These are phyloP conservation scores for Debaryomyces hansenii DNA, from an alignment of 805 yeast genomes.

Conservation along the genomic window DNA sequence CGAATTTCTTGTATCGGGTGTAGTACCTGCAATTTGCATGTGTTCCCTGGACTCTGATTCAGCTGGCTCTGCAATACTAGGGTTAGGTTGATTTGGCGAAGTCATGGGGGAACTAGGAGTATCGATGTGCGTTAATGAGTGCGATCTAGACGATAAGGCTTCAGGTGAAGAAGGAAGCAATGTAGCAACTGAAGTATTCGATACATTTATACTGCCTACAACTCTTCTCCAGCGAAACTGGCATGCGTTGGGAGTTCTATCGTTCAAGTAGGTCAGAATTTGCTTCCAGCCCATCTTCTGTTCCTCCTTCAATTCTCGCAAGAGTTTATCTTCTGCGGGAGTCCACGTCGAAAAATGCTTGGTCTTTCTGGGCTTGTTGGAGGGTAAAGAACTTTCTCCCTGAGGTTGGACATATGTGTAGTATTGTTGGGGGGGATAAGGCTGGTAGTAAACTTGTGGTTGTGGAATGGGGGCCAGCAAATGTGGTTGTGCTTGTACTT, in stretches of 20 bases:
- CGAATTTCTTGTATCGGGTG: not conserved
- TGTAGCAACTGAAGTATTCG: not conserved
- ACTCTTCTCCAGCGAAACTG: constrained; percentile 86
- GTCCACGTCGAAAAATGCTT: constrained; percentile 62
- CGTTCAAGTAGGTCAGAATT: constrained; percentile 73
- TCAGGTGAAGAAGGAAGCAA: not conserved
- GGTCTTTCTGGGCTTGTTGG: constrained; percentile 19
- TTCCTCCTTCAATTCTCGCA: constrained; percentile 77
- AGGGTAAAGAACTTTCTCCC: not conserved
- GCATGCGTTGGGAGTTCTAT: constrained; percentile 86
- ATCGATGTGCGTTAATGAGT: constrained; percentile 2
- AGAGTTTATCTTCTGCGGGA: constrained; percentile 68
- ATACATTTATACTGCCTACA: constrained; percentile 22
- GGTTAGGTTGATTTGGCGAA: not conserved
- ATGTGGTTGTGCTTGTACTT: not conserved
- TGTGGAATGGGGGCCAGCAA: not conserved
- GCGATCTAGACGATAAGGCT: constrained; percentile 1
- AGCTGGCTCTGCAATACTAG: not conserved
- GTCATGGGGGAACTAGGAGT: constrained; percentile 5
- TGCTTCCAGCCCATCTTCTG: constrained; percentile 90
- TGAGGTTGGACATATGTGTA: not conserved
- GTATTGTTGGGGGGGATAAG: constrained; percentile 1
- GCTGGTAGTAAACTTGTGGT: constrained; percentile 2
- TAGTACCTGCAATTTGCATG: too few species aligned
- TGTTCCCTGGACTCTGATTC: not conserved